Percentiles rank a stretch among this genome's conserved stretches.
Evolutionary conservation across 306 rosid genomes (phyloP).

Genomic region (Leucaena leucocephala): DNA sequence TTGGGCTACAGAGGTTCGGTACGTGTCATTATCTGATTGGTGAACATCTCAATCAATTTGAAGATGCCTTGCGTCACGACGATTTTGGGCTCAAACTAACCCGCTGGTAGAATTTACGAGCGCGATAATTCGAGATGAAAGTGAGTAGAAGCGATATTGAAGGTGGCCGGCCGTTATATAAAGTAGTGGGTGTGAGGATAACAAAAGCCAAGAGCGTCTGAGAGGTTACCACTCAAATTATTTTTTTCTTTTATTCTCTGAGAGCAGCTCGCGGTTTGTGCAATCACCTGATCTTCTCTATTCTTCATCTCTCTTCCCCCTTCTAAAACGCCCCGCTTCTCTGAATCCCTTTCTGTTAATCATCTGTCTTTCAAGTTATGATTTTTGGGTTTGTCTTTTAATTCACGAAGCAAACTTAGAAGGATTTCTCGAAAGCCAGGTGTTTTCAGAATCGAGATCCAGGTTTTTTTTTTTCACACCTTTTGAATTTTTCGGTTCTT

Average conservation of each 20-base stretch:
- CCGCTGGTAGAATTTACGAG: slow-evolving; percentile 24
- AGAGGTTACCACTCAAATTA: slow-evolving; percentile 44
- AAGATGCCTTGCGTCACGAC: slow-evolving; percentile 39
- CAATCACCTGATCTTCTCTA: neutral
- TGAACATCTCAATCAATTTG: neutral
- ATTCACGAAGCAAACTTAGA: slow-evolving; percentile 65
- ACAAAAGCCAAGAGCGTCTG: slow-evolving; percentile 58
- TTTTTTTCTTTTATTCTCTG: neutral
- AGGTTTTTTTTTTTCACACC: slow-evolving; percentile 23
- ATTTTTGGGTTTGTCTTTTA: slow-evolving; percentile 87
- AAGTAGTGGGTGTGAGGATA: neutral
- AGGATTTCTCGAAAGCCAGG: slow-evolving; percentile 80
- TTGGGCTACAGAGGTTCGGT: neutral
- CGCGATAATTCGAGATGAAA: slow-evolving; percentile 14
- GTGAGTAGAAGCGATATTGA: slow-evolving; percentile 28
- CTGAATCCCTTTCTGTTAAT: slow-evolving; percentile 99
- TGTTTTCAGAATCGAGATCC: slow-evolving; percentile 99
- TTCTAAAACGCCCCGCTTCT: slow-evolving; percentile 86
- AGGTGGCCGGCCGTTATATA: slow-evolving; percentile 46
- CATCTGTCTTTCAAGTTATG: slow-evolving; percentile 88
- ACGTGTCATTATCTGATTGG: slow-evolving; percentile 32
- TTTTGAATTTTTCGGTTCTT: neutral
- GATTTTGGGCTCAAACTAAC: slow-evolving; percentile 27
- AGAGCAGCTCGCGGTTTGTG: slow-evolving; percentile 11
- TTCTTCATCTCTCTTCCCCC: slow-evolving; percentile 29